phyloP scores from a whole-genome alignment of 495 filamentous ascomycete genomes.

The Podospora didyma region DNA sequence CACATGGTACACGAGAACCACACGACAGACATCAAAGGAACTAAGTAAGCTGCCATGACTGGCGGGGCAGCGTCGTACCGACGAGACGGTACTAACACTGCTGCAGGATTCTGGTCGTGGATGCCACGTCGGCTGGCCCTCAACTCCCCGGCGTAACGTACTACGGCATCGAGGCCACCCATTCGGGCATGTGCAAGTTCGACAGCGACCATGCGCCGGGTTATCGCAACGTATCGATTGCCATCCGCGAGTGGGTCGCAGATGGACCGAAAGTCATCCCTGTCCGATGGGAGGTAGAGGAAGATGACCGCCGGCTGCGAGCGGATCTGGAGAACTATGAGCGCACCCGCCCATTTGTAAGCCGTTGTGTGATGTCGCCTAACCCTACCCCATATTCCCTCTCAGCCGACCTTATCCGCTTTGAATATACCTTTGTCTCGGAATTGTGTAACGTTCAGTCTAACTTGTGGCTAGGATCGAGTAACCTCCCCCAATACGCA shows the following conservation, averaged over 20 bases:
- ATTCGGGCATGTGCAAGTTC: conserved; percentile 88
- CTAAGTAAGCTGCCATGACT: conserved; percentile 29
- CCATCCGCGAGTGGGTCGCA: conserved; percentile 63
- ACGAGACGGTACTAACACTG: conserved; percentile 4
- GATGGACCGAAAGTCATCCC: conserved; percentile 55
- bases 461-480: conserved; percentile 4
- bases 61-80: not conserved
- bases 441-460: too few relatives aligned
- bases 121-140: conserved; percentile 70
- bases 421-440: too few relatives aligned
- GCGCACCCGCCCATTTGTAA: conserved; percentile 38
- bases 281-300: conserved; percentile 62
- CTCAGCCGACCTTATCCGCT: too few relatives aligned
- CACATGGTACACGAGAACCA: conserved; percentile 65
- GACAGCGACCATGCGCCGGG: conserved; percentile 67
- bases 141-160: conserved; percentile 69
- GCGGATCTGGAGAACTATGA: conserved; percentile 41
- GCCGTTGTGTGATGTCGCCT: conserved; percentile 7
- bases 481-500: conserved; percentile 5
- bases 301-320: conserved; percentile 44
- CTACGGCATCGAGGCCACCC: conserved; percentile 76
- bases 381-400: too few relatives aligned
- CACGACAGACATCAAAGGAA: conserved; percentile 61
- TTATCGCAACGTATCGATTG: conserved; percentile 68
- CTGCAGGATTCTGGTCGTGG: conserved; percentile 55